These are phyloP conservation scores for Coffea eugenioides DNA, from an alignment of 257 asterid species.

Conservation along the genomic window DNA sequence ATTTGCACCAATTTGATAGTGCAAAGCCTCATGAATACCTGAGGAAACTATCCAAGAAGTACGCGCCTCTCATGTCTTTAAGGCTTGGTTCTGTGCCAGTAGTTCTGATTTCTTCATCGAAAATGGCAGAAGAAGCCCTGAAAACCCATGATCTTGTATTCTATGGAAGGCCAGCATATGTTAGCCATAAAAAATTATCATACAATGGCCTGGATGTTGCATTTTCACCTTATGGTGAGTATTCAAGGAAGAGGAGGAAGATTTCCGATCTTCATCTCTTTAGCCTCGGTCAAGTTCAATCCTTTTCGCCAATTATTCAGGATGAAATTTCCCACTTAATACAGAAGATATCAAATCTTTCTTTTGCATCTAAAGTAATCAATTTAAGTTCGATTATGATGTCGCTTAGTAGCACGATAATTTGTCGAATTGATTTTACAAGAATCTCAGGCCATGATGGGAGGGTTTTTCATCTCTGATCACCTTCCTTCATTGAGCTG, in stretches of 20 bases:
- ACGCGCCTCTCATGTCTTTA: neutral
- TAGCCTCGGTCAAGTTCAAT: neutral
- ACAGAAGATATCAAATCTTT: neutral
- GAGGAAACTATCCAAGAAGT: neutral
- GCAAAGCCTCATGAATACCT: neutral
- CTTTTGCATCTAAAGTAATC: neutral
- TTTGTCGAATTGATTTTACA: neutral
- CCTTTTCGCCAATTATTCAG: neutral
- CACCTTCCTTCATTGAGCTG: neutral
- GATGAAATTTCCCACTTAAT: neutral
- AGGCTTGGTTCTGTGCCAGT: neutral
- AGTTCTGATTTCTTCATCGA: neutral
- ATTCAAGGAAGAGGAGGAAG: slow-evolving; percentile 5
- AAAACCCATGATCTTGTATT: slow-evolving; percentile 1
- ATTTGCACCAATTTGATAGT: slow-evolving; percentile 6
- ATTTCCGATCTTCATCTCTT: slow-evolving; percentile 22
- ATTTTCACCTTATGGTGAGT: slow-evolving; percentile 4
- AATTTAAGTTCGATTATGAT: neutral
- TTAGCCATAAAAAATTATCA: neutral
- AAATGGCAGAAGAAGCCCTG: slow-evolving; percentile 7
- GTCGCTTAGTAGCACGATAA: neutral
- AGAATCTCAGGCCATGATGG: neutral
- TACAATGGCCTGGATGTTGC: slow-evolving; percentile 3
- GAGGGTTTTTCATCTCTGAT: slow-evolving; percentile 5
- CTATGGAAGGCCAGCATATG: neutral